Conservation (phyloP, 331 rosid species). For the Stylosanthes scabra region DNA sequence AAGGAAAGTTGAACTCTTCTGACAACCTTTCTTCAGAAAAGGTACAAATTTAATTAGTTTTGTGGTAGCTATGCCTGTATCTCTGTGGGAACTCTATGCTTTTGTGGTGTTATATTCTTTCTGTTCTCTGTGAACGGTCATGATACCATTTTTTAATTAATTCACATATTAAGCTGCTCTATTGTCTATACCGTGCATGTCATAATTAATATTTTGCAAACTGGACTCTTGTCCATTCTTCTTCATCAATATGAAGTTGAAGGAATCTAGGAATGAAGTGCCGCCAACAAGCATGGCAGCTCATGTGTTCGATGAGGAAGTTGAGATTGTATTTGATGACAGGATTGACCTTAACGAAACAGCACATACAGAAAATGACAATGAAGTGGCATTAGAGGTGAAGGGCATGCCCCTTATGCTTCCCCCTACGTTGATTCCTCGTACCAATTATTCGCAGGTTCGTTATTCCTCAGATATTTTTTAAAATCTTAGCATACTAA, state of each 20-base stretch:
- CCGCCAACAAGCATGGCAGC: conserved; percentile 91
- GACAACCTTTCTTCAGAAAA: conserved; percentile 52
- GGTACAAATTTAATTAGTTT: conserved; percentile 49
- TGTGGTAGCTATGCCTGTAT: not conserved
- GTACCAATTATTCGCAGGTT: conserved; percentile 61
- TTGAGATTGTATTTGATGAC: conserved; percentile 67
- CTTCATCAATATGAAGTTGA: conserved; percentile 52
- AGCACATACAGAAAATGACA: conserved; percentile 47
- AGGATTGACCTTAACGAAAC: conserved; percentile 44
- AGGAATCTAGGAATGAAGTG: conserved; percentile 56
- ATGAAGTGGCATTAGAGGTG: conserved; percentile 43
- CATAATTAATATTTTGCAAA: conserved; percentile 20
- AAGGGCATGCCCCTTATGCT: conserved; percentile 44
- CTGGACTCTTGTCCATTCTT: conserved; percentile 12
- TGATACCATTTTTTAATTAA: not conserved
- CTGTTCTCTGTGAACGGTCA: not conserved
- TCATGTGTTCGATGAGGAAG: conserved; percentile 71
- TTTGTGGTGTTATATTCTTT: conserved; percentile 21
- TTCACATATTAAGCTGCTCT: conserved; percentile 13
- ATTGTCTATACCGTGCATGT: not conserved
- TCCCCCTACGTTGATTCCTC: conserved; percentile 61
- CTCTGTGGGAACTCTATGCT: conserved; percentile 13
- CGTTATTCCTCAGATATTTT: conserved; percentile 33
- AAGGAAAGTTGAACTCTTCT: conserved; percentile 51
- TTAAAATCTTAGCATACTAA: not conserved